These are phyloP conservation scores for Phytopythium montanum DNA, from an alignment of 352 stramenopile genomes.

Conservation along the genomic window DNA sequence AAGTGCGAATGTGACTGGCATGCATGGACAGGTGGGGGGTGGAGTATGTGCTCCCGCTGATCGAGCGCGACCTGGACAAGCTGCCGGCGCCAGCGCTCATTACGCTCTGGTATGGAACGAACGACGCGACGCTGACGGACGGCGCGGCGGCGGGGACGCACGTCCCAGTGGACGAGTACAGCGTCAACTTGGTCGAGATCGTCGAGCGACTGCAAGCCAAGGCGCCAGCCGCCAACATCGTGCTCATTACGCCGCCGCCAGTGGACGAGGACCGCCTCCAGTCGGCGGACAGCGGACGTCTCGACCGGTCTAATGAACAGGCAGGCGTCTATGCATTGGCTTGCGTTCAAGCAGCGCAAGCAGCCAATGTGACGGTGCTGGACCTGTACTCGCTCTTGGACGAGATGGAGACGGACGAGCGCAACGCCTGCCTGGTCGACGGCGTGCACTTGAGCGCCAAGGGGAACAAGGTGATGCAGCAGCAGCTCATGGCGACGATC, in stretches of 20 bases:
- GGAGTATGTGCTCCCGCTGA: conserved; percentile 31
- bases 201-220: conserved; percentile 17
- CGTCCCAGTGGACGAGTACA: conserved; percentile 44
- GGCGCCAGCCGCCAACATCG: conserved; percentile 18
- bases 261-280: conserved; percentile 29
- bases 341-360: conserved; percentile 27
- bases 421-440: conserved; percentile 31
- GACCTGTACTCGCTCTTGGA: conserved; percentile 45
- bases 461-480: conserved; percentile 41
- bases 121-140: conserved; percentile 43
- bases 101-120: conserved; percentile 56
- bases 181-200: conserved; percentile 29
- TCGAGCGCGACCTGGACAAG: conserved; percentile 30
- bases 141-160: conserved; percentile 27
- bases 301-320: conserved; percentile 36
- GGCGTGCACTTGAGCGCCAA: conserved; percentile 43
- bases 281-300: conserved; percentile 10
- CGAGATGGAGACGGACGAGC: conserved; percentile 20
- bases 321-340: conserved; percentile 30
- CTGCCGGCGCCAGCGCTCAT: conserved; percentile 26
- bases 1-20: too few species aligned
- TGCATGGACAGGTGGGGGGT: conserved; percentile 43
- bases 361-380: conserved; percentile 22
- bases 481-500: conserved; percentile 28
- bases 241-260: conserved; percentile 45